These are phyloP conservation scores for Zelopaecilomyces penicillatus DNA, from an alignment of 2,329 filamentous ascomycete species.

Conservation along the genomic window DNA sequence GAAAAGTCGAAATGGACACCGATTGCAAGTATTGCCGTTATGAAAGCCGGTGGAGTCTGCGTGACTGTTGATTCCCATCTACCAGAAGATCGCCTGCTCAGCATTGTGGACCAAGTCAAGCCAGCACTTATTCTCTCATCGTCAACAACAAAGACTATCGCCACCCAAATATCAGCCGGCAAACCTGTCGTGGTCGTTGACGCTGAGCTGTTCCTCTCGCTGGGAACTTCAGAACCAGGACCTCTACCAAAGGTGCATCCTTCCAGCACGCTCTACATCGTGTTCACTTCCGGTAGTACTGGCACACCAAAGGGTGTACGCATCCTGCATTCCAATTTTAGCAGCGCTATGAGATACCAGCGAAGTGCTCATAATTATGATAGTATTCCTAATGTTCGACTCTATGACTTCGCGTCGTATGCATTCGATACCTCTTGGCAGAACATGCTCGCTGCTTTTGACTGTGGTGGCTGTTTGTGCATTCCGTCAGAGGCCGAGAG, in stretches of 20 bases:
- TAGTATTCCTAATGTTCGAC: not conserved
- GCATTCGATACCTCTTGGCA: constrained; percentile 6
- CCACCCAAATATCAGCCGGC: not conserved
- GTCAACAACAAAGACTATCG: not conserved
- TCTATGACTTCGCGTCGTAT: constrained; percentile 8
- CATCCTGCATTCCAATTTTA: not conserved
- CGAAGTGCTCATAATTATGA: not conserved
- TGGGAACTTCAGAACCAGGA: not conserved
- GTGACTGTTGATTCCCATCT: not conserved
- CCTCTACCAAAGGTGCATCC: not conserved
- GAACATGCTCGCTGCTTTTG: constrained; percentile 36
- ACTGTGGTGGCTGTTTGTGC: constrained; percentile 38
- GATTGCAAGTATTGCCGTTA: too few species aligned
- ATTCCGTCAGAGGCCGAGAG: constrained; percentile 29
- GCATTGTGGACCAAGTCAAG: not conserved
- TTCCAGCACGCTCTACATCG: not conserved
- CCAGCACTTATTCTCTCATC: not conserved
- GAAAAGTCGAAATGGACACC: too few species aligned
- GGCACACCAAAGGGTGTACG: not conserved
- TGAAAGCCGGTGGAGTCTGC: too few species aligned
- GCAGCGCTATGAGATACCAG: not conserved
- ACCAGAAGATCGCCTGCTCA: not conserved
- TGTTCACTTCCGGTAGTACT: not conserved
- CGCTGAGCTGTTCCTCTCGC: not conserved
- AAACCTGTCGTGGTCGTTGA: not conserved